Conservation (phyloP, 2,329 filamentous ascomycete genomes). For the Fusarium sp. region DNA sequence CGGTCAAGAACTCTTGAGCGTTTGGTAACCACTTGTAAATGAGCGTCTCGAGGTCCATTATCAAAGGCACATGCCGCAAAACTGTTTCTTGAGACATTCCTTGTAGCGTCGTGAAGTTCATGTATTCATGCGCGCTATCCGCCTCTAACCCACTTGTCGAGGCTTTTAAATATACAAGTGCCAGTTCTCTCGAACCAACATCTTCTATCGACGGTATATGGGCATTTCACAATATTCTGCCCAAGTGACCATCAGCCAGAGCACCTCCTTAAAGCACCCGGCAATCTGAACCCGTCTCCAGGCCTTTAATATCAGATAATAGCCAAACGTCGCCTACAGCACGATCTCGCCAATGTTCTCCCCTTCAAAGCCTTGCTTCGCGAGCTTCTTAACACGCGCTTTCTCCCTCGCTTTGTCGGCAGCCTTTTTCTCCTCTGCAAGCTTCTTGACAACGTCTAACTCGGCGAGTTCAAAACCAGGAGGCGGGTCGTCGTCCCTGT, state of each 20-base stretch:
- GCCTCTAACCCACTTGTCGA: constrained; percentile 32
- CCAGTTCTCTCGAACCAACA: constrained; percentile 16
- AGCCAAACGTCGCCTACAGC: constrained; percentile 59
- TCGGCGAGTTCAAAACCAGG: constrained; percentile 78
- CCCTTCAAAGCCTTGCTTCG: constrained; percentile 86
- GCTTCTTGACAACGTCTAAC: constrained; percentile 75
- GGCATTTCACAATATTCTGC: constrained; percentile 78
- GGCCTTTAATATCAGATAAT: constrained; percentile 18
- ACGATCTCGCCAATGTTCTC: constrained; percentile 83
- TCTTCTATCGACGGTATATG: constrained; percentile 30
- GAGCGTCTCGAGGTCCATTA: neutral
- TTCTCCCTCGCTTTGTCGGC: constrained; percentile 81
- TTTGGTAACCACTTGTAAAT: neutral
- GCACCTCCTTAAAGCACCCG: constrained; percentile 5
- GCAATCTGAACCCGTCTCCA: constrained; percentile 10
- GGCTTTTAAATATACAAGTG: constrained; percentile 16
- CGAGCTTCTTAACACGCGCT: constrained; percentile 76
- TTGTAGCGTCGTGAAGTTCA: constrained; percentile 18
- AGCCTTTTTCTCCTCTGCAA: constrained; percentile 79
- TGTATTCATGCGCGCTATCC: constrained; percentile 39
- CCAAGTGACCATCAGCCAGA: constrained; percentile 50
- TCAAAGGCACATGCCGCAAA: neutral
- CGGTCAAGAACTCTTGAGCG: neutral
- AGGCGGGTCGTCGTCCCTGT: constrained; percentile 90
- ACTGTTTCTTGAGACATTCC: neutral